Conservation (phyloP, 805 yeast genomes). For the Crinitomyces ghanaensis region DNA sequence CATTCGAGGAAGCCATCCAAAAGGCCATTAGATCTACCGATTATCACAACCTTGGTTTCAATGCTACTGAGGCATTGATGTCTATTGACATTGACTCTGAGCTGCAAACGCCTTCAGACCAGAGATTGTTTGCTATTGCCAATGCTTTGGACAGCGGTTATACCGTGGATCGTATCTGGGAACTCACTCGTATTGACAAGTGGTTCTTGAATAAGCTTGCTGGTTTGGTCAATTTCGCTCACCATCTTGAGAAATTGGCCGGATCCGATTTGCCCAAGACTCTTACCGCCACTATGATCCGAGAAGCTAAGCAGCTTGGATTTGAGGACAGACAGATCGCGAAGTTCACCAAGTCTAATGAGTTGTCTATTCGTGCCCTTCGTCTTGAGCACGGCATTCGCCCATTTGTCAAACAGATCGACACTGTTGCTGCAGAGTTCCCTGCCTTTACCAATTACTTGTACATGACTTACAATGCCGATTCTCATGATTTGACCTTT, state of each 20-base stretch:
- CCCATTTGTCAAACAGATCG: constrained; percentile 94
- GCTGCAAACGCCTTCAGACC: constrained; percentile 94
- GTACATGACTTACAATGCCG: constrained; percentile 91
- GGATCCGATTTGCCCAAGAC: constrained; percentile 30
- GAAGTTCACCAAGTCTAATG: constrained; percentile 74
- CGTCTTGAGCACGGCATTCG: constrained; percentile 77
- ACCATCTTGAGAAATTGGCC: constrained; percentile 25
- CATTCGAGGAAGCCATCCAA: constrained; percentile 95
- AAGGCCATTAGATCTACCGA: constrained; percentile 96
- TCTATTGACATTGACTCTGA: constrained; percentile 87
- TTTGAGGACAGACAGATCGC: constrained; percentile 97
- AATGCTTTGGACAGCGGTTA: constrained; percentile 85
- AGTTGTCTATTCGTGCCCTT: constrained; percentile 80
- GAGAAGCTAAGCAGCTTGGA: constrained; percentile 91
- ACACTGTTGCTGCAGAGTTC: constrained; percentile 98
- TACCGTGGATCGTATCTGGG: constrained; percentile 85
- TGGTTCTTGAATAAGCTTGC: constrained; percentile 90
- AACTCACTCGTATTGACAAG: constrained; percentile 81
- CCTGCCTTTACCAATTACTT: constrained; percentile 93
- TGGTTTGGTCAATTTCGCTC: constrained; percentile 62
- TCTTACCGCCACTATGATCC: constrained; percentile 50
- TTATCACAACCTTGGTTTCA: constrained; percentile 90
- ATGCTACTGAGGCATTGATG: constrained; percentile 69
- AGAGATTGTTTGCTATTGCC: constrained; percentile 91
- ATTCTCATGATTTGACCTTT: constrained; percentile 73